Conservation (phyloP, 371 early-diverging fungal species). For the Apophysomyces variabilis region DNA sequence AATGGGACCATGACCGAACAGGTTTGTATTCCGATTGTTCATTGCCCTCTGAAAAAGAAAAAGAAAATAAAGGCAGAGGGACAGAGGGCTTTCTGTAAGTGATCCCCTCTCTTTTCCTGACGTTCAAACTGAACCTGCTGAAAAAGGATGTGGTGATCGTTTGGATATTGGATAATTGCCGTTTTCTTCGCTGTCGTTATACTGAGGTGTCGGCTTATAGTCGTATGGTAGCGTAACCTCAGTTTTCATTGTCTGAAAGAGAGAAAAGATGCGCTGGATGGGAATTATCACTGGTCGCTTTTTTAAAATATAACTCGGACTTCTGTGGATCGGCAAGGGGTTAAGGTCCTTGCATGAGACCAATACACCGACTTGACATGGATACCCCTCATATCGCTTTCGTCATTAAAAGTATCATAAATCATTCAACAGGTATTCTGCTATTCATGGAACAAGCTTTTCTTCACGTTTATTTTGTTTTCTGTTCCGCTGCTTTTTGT, state of each 20-base stretch:
- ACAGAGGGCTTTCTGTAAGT: too few species aligned
- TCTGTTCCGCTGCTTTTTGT: slow-evolving; percentile 9
- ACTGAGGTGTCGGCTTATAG: neutral
- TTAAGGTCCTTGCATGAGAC: slow-evolving; percentile 76
- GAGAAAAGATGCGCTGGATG: neutral
- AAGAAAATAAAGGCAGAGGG: too few species aligned
- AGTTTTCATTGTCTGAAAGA: neutral
- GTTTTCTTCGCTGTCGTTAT: neutral
- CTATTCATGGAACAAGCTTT: neutral
- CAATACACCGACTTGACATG: too few species aligned
- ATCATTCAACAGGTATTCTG: too few species aligned
- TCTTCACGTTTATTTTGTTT: slow-evolving; percentile 1
- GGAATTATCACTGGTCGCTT: neutral
- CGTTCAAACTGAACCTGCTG: neutral
- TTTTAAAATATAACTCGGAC: slow-evolving; percentile 68
- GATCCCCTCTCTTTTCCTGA: too few species aligned
- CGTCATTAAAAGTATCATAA: too few species aligned
- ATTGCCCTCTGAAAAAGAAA: neutral
- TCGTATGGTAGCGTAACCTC: neutral
- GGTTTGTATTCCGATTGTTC: neutral
- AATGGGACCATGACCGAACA: neutral
- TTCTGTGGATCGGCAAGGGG: slow-evolving; percentile 67
- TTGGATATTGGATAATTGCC: neutral
- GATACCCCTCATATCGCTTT: too few species aligned
- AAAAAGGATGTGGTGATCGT: neutral